phyloP scores from a whole-genome alignment of 495 filamentous ascomycete species.

The Hypoxylon rickii region DNA sequence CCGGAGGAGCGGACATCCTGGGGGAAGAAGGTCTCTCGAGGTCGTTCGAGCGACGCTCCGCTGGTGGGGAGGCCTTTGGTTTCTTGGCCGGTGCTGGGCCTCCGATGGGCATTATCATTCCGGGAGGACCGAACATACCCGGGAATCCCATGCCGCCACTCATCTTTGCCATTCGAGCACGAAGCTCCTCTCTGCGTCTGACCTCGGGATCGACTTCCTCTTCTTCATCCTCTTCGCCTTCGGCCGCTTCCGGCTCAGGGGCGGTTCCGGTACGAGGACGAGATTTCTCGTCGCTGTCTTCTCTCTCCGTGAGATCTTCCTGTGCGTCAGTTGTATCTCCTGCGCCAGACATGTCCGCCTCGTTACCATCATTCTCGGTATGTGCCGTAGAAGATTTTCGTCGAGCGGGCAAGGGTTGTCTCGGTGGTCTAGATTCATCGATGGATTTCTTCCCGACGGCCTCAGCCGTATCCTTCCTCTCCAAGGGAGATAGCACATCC shows the following conservation, averaged over 20 bases:
- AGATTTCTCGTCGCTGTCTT: conserved; percentile 69
- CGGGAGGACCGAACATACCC: conserved; percentile 86
- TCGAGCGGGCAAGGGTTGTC: conserved; percentile 47
- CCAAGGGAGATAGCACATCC: conserved; percentile 44
- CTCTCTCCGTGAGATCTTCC: conserved; percentile 73
- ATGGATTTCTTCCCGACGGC: conserved; percentile 58
- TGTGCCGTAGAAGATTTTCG: conserved; percentile 59
- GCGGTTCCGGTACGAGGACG: conserved; percentile 33
- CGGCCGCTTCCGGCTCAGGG: conserved; percentile 48
- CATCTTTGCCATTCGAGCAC: conserved; percentile 97
- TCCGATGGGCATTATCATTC: conserved; percentile 64
- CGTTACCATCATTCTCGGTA: conserved; percentile 74
- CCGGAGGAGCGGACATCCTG: conserved; percentile 63
- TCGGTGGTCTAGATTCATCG: conserved; percentile 57
- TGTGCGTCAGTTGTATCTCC: conserved; percentile 82
- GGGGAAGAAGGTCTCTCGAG: conserved; percentile 50
- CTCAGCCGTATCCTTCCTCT: conserved; percentile 57
- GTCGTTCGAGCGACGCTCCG: conserved; percentile 54
- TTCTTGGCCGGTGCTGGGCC: conserved; percentile 64
- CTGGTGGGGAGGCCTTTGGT: conserved; percentile 59
- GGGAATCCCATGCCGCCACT: conserved; percentile 97
- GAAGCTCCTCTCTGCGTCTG: conserved; percentile 81
- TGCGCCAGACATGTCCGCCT: conserved; percentile 86
- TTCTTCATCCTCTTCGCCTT: conserved; percentile 70
- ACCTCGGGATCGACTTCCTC: conserved; percentile 93